Conservation (phyloP, 257 asterid genomes). For the Ajuga chamaepitys region DNA sequence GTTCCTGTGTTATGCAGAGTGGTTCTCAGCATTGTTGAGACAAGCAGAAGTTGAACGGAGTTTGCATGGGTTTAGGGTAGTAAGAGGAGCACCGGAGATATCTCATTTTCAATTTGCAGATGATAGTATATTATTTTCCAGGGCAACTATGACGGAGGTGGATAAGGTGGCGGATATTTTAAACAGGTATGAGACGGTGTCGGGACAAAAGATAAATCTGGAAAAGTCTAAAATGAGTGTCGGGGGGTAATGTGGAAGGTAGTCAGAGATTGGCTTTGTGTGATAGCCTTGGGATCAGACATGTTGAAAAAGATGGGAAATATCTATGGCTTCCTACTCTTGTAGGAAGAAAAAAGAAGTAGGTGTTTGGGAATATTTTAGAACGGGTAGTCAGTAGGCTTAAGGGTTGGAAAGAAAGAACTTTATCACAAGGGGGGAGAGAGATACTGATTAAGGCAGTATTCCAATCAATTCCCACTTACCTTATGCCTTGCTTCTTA, state of each 20-base stretch:
- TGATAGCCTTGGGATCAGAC: no score
- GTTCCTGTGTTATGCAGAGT: no score
- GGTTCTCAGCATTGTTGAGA: background rate
- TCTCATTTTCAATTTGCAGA: background rate
- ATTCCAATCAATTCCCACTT: background rate
- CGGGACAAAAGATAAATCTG: background rate
- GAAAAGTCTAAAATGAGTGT: no score
- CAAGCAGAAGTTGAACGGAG: background rate
- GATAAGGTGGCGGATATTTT: background rate
- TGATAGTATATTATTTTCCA: background rate
- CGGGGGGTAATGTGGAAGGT: no score
- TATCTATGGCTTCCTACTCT: no score
- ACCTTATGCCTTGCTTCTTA: background rate
- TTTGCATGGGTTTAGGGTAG: background rate
- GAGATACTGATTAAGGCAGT: background rate
- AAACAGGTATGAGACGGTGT: background rate
- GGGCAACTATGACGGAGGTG: background rate
- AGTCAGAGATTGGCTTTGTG: no score
- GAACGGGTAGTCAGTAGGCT: no score
- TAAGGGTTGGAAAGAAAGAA: background rate
- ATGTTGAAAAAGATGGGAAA: no score
- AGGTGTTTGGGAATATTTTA: background rate
- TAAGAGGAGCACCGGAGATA: background rate
- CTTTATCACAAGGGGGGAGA: background rate
- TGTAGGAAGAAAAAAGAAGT: background rate